Base-by-base conservation (phyloP, 148 eudicot species). In the Heliamphora exappendiculata region DNA sequence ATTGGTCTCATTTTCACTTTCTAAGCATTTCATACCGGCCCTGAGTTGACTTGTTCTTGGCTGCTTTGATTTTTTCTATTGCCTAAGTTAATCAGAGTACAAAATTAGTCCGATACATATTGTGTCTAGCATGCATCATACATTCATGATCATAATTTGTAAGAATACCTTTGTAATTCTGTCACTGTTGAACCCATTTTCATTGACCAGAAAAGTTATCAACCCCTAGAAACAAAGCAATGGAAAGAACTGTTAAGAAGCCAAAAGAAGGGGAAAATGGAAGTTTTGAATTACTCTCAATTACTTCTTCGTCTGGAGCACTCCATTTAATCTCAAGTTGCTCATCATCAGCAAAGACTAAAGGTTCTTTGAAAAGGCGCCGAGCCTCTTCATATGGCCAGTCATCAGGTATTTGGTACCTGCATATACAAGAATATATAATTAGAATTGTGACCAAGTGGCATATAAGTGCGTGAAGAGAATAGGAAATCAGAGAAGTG, bases 361-460 rank as follows among this genome's bases (percentile, higher is more conserved):
- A 78, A 63, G 99, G 99, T 76, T 92, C 96, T 81, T 92, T 95
- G 50, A 95, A 95, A 70, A 95, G 89, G 67, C 84, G 84, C 62
- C 96, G 85, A 79, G 93, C 97, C 84, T 91, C 99, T 78, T 92
- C 80, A 84, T 91, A 95, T 42, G 97, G 99, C 99, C 99, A 95
- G 50, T 91, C 88, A 51, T 92, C 97, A 74, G 99, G 91, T 81
- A 95, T 86, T 77, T 87, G 94, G 81, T 89, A 93, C 81, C 99
- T 95, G 74, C 72, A 70, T 45, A 77, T 13, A 74, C 53, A 26
- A 51, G 54, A 59, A 36, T 51, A 75, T 10, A 47, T 26, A 58
- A 33, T 34, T 58, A 47, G 37, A 8, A 66, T 55, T 67, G 42
- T 22, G 24, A 31, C 7, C 3, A 17, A 42, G 37, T 45, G 29